Conservation (phyloP, 2,329 filamentous ascomycete species). For the Venturia effusa region DNA sequence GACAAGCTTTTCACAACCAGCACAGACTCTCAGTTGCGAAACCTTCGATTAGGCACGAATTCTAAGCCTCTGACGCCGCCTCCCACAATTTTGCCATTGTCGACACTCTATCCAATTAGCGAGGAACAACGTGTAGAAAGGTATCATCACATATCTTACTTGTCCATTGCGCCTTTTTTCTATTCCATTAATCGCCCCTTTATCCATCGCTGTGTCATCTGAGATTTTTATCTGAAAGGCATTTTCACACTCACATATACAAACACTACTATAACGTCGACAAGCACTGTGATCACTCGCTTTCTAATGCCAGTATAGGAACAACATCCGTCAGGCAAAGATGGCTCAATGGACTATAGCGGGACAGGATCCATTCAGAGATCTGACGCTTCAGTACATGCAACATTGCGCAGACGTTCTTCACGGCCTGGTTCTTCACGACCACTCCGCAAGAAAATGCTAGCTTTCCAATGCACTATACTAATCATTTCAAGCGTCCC, state of each 20-base stretch:
- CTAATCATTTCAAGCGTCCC: not conserved
- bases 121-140: not conserved
- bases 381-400: not conserved
- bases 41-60: not conserved
- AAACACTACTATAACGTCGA: not conserved
- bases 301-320: not conserved
- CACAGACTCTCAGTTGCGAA: not conserved
- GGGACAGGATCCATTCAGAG: not conserved
- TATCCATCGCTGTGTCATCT: not conserved
- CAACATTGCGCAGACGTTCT: not conserved
- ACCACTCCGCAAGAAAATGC: not conserved
- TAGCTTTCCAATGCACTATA: not conserved
- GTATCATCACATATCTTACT: not conserved
- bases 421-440: not conserved
- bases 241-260: too few species aligned
- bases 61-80: not conserved
- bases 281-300: not conserved
- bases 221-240: too few species aligned
- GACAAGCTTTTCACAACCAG: not conserved
- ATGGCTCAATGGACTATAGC: not conserved
- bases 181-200: not conserved
- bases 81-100: not conserved
- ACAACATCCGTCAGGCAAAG: not conserved
- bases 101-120: not conserved
- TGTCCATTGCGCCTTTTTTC: not conserved